Evolutionary conservation across 225 moss, liverwort and hornwort genomes (phyloP).

Genomic region (Takakia lepidozioides): DNA sequence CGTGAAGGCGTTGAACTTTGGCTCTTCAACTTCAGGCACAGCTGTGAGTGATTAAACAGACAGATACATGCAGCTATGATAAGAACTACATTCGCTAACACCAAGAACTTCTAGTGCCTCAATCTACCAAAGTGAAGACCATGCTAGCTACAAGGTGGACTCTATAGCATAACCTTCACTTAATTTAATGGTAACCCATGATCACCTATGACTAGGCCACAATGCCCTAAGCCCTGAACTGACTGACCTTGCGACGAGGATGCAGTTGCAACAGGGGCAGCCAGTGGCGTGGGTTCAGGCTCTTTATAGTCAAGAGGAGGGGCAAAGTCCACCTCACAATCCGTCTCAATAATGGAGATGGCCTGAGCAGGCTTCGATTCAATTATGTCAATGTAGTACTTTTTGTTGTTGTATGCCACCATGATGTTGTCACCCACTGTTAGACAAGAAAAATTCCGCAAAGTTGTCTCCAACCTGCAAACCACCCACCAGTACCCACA

Average conservation of each 20-base stretch:
- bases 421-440: conserved; percentile 98
- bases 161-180: too few relatives aligned
- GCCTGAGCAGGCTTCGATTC: conserved; percentile 93
- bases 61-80: too few relatives aligned
- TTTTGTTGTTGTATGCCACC: conserved; percentile 98
- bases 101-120: too few relatives aligned
- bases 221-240: too few relatives aligned
- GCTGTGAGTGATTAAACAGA: conserved; percentile 3
- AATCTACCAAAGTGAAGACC: too few relatives aligned
- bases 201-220: too few relatives aligned
- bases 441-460: conserved; percentile 94
- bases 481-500: conserved; percentile 8
- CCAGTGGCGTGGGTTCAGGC: conserved; percentile 68
- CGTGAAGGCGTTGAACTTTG: conserved; percentile 72
- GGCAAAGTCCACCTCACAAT: conserved; percentile 99
- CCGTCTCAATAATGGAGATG: conserved; percentile 96
- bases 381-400: conserved; percentile 95
- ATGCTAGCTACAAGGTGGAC: too few relatives aligned
- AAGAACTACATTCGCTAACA: too few relatives aligned
- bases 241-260: conserved; percentile 69
- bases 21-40: conserved; percentile 56
- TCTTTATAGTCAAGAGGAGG: conserved; percentile 98
- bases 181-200: too few relatives aligned
- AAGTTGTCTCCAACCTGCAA: conserved; percentile 84
- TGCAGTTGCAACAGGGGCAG: conserved; percentile 45